phyloP scores from a whole-genome alignment of 768 basidiomycete genomes.

The Leucocoprinus leucothites region DNA sequence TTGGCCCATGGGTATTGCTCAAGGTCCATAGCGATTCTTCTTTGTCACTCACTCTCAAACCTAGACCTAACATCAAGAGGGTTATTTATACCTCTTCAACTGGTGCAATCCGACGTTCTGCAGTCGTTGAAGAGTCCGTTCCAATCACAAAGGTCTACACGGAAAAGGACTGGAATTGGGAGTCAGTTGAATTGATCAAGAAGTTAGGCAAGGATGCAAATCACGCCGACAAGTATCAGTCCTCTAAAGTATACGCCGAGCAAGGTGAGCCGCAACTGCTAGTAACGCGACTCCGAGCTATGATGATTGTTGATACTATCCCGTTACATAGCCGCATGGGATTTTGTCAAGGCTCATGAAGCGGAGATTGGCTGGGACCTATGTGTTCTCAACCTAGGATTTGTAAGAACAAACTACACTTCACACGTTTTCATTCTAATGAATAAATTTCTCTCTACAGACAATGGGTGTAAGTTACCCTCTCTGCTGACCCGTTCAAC shows the following conservation, averaged over 20 bases:
- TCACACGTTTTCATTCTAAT: background rate
- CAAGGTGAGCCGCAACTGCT: background rate
- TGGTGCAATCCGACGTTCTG: background rate
- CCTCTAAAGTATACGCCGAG: constrained; percentile 10
- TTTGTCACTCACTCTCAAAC: background rate
- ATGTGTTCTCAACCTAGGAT: constrained; percentile 1
- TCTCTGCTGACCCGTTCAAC: background rate
- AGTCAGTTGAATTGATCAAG: background rate
- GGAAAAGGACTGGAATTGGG: constrained; percentile 9
- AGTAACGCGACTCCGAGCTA: background rate
- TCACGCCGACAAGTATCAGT: constrained; percentile 5
- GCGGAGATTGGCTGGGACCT: constrained; percentile 10
- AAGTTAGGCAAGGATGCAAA: background rate
- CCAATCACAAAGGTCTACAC: background rate
- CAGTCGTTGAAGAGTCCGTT: background rate
- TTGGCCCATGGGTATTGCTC: background rate
- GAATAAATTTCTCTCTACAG: background rate
- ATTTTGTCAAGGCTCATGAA: constrained; percentile 7
- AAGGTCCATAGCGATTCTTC: no score
- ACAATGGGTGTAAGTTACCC: constrained; percentile 1
- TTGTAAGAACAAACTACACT: background rate
- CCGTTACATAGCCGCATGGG: constrained; percentile 6
- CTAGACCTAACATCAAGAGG: constrained; percentile 6
- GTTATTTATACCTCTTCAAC: constrained; percentile 11
- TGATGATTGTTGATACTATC: background rate